These are phyloP conservation scores for Xylaria sp. DNA, from an alignment of 2,329 filamentous ascomycete species.

Conservation along the genomic window DNA sequence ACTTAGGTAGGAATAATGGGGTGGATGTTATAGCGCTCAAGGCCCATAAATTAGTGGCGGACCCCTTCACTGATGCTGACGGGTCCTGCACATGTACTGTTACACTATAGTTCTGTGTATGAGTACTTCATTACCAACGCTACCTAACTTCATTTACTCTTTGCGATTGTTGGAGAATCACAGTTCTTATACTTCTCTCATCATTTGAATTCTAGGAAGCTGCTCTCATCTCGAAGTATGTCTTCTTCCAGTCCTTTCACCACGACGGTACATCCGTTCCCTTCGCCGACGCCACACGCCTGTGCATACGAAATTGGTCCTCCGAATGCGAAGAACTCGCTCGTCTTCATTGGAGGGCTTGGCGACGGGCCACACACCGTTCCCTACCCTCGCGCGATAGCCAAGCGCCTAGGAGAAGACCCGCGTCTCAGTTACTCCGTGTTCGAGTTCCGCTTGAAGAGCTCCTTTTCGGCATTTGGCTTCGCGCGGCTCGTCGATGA, in stretches of 20 bases:
- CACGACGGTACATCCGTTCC: constrained; percentile 60
- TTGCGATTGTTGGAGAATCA: background rate
- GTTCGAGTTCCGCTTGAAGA: constrained; percentile 67
- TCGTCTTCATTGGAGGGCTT: constrained; percentile 78
- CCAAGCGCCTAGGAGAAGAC: constrained; percentile 55
- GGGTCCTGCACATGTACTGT: background rate
- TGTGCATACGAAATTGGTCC: constrained; percentile 62
- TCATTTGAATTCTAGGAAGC: background rate
- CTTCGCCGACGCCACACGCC: constrained; percentile 54
- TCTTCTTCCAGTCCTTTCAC: constrained; percentile 51
- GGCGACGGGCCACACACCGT: constrained; percentile 75
- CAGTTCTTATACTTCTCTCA: background rate
- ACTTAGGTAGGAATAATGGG: background rate
- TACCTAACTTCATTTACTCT: no score
- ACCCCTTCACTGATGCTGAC: background rate
- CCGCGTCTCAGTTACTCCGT: constrained; percentile 60
- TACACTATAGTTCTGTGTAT: background rate
- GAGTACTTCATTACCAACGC: background rate
- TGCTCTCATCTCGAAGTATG: constrained; percentile 28
- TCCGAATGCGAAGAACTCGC: constrained; percentile 61
- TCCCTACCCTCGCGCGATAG: constrained; percentile 63
- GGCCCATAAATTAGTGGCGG: constrained; percentile 18
- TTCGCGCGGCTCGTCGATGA: constrained; percentile 63
- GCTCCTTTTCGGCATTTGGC: constrained; percentile 65
- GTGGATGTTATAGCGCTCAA: constrained; percentile 3